Conservation (phyloP, 2,329 filamentous ascomycete genomes). For the Diaporthe nobilis region DNA sequence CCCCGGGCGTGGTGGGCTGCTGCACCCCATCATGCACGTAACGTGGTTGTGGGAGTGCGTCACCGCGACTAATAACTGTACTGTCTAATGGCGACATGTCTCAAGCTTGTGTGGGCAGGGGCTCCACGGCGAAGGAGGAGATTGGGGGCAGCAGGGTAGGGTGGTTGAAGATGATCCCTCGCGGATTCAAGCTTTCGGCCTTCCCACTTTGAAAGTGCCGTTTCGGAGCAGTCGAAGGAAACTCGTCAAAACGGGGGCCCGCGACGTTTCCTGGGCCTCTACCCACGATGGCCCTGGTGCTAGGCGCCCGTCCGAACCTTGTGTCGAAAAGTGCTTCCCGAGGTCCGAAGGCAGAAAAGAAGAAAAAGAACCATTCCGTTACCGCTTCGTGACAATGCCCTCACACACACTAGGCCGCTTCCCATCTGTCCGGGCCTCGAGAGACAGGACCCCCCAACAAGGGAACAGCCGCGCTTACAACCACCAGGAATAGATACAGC, state of each 20-base stretch:
- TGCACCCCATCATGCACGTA: constrained; percentile 34
- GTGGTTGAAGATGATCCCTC: background rate
- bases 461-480: constrained; percentile 19
- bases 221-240: background rate
- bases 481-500: constrained; percentile 3
- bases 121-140: background rate
- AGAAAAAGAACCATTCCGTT: background rate
- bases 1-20: background rate
- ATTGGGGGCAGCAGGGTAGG: background rate
- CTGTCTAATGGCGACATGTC: constrained; percentile 2
- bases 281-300: background rate
- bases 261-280: constrained; percentile 13
- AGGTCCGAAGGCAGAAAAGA: background rate
- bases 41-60: constrained; percentile 20
- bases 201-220: background rate
- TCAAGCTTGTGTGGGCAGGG: constrained; percentile 17
- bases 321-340: background rate
- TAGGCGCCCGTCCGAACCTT: constrained; percentile 15
- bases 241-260: background rate
- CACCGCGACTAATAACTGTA: background rate
- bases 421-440: constrained; percentile 3
- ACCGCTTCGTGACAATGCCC: constrained; percentile 14
- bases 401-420: background rate
- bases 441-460: constrained; percentile 11
- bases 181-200: constrained; percentile 23